These are phyloP conservation scores for Lentinula novae-zelandiae DNA, from an alignment of 1,284 basidiomycete species.

Conservation along the genomic window DNA sequence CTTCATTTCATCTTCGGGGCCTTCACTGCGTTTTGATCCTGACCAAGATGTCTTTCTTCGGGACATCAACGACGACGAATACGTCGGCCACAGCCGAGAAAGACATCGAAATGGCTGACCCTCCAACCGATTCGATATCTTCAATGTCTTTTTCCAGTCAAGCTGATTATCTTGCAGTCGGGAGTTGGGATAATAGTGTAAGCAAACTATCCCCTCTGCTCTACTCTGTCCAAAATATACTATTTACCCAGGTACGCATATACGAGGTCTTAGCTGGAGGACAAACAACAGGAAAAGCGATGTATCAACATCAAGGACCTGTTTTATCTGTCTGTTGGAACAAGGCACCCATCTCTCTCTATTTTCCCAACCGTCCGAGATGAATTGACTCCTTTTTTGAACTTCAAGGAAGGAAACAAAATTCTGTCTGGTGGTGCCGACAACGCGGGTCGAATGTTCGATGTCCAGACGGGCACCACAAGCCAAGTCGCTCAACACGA, in stretches of 20 bases:
- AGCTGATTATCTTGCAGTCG: conserved; percentile 55
- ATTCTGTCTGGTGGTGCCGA: conserved; percentile 79
- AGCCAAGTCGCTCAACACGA: conserved; percentile 78
- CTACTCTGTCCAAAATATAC: background rate
- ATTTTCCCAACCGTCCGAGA: background rate
- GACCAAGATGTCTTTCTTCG: conserved; percentile 15
- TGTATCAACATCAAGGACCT: conserved; percentile 77
- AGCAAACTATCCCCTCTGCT: background rate
- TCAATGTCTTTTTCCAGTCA: conserved; percentile 45
- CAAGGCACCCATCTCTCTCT: conserved; percentile 37
- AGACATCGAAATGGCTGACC: conserved; percentile 57
- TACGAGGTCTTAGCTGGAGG: conserved; percentile 53
- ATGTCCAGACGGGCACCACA: conserved; percentile 66
- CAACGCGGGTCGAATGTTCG: conserved; percentile 77
- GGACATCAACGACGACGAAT: conserved; percentile 5
- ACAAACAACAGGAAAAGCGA: conserved; percentile 69
- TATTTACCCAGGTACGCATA: conserved; percentile 43
- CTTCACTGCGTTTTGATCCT: background rate
- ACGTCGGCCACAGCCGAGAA: conserved; percentile 27
- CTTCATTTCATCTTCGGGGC: background rate
- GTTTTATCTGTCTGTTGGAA: conserved; percentile 81
- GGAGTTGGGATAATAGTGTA: conserved; percentile 63
- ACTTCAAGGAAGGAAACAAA: conserved; percentile 64
- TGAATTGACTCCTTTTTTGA: background rate
- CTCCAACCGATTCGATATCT: conserved; percentile 58